A percentile compares a stretch with the other conserved stretches of the same genome.
Conservation (phyloP, 164 flowering plant species). For the Magnolia sinica region DNA sequence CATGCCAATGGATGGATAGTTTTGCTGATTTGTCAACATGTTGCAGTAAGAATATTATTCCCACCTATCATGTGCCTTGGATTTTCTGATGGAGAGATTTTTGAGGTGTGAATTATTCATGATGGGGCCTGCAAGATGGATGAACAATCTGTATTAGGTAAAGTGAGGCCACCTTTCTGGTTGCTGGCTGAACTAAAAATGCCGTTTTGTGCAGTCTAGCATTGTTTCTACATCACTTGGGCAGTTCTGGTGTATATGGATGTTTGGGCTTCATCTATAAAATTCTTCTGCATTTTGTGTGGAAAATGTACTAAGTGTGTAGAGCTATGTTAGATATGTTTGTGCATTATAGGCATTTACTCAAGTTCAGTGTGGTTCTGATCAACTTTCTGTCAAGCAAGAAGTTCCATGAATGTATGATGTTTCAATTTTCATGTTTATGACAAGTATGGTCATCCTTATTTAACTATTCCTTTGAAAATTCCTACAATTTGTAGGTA, state of each 20-base stretch:
- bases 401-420: background rate
- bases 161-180: background rate
- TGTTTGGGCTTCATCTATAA: background rate
- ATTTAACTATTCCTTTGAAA: background rate
- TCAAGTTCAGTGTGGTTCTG: background rate
- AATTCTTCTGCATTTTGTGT: background rate
- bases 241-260: background rate
- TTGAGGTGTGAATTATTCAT: background rate
- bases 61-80: background rate
- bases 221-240: background rate
- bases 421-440: no score
- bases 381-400: background rate
- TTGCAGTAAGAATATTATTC: background rate
- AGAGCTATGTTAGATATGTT: background rate
- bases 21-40: no score
- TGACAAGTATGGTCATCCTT: background rate
- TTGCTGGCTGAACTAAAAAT: background rate
- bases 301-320: background rate
- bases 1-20: no score
- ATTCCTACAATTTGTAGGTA: conserved; percentile 43
- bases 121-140: background rate
- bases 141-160: background rate
- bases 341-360: background rate
- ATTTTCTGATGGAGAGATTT: background rate
- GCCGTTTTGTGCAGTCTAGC: background rate